phyloP scores from a whole-genome alignment of 1,284 basidiomycete genomes.

The Amylostereum areolatum region DNA sequence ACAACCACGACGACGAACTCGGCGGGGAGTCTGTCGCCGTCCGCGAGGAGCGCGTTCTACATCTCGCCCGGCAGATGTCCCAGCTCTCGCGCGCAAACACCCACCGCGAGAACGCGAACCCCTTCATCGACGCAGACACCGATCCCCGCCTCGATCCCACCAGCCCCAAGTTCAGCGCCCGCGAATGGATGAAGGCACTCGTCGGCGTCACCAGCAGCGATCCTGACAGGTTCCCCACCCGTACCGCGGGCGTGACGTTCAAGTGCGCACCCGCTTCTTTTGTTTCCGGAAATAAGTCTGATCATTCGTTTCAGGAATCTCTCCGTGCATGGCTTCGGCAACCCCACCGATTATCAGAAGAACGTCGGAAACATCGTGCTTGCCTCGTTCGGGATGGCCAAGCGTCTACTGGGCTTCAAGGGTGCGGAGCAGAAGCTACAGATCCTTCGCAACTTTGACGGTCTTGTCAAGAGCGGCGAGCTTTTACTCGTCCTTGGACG shows the following conservation, averaged over 20 bases:
- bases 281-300: not conserved
- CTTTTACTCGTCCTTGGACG: too few species aligned
- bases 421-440: constrained; percentile 28
- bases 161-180: not conserved
- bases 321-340: constrained; percentile 35
- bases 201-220: not conserved
- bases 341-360: constrained; percentile 39
- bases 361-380: constrained; percentile 36
- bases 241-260: constrained; percentile 26
- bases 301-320: constrained; percentile 30
- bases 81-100: too few species aligned
- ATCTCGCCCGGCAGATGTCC: too few species aligned
- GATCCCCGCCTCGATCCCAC: not conserved
- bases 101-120: too few species aligned
- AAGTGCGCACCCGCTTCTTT: not conserved
- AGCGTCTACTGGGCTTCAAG: constrained; percentile 25
- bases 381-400: constrained; percentile 20
- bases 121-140: constrained; percentile 22
- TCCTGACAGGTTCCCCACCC: not conserved
- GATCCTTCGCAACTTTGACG: constrained; percentile 37
- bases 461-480: too few species aligned
- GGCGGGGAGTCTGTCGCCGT: too few species aligned
- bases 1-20: too few species aligned
- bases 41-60: too few species aligned
- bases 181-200: not conserved